Evolutionary conservation across 768 basidiomycete genomes (phyloP), one percentile per base, ranked within the genome.

Genomic region (Hydnomerulius pinastri): DNA sequence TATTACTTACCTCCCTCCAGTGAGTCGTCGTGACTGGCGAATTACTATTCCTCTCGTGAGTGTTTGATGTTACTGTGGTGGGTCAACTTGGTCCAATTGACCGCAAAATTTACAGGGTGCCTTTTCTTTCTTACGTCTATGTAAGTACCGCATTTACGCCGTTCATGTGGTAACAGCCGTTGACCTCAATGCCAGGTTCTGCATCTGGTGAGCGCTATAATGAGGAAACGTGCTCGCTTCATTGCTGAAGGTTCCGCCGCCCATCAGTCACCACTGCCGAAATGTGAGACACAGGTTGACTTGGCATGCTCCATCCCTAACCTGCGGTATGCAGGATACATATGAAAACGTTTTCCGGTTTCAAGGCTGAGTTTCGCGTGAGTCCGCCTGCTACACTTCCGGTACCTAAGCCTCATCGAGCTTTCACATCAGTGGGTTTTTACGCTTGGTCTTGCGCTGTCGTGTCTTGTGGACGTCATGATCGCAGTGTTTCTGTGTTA

Each of bases 361-460:
- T 68, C 53, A 66, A 50, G 46, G 52, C 48, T 9, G 33, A 56
- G 4, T 63, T 69, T 11, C 49, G 61, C 51, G 60, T 63, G 36
- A 42, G 57, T 13, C 40, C 24, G 2, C 46, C 35, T 6, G 24
- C 43, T 33, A 4, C 5, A 3, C 21, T 51, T 2, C 36, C 55
- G 15, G 60, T 54, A 33, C 30, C 58, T 10, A 63, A 47, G 57
- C 55, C 46, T 21, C 42, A 20, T 45, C 17, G 32, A 32, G 23
- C 17, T 41, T 39, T 13, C 24, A 30, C 13, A 47, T 32, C 47
- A 81, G 78, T 77, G 76, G 72, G 61, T 77, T 12, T 81, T 82
- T 48, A 81, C 80, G 2, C 65, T 72, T 1, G 81, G 80, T 8
- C 68, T 83, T 4, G 67, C 76, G 0, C 64, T 81, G 11, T 81